These are phyloP conservation scores for Hansenula anomala DNA, from an alignment of 1,139 yeast species.

Conservation along the genomic window DNA sequence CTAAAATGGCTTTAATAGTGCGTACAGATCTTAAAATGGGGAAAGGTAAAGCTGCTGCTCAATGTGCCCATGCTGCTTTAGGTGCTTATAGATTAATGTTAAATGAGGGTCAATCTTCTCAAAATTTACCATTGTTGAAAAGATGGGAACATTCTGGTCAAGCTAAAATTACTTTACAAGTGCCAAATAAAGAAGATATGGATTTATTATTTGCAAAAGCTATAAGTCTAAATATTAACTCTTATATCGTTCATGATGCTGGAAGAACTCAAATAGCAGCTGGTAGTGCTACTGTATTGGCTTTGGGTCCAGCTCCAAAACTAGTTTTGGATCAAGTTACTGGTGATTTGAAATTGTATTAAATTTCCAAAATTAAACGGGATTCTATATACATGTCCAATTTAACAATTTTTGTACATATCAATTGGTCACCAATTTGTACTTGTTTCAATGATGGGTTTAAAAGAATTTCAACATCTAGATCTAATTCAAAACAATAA, in stretches of 20 bases:
- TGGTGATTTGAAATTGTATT: constrained; percentile 71
- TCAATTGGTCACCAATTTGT: constrained; percentile 39
- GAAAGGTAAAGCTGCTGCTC: constrained; percentile 96
- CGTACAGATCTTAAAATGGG: constrained; percentile 90
- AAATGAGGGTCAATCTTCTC: constrained; percentile 47
- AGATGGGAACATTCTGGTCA: constrained; percentile 88
- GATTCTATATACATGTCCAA: constrained; percentile 25
- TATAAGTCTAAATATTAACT: constrained; percentile 70
- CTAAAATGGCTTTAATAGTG: constrained; percentile 82
- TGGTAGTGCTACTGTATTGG: constrained; percentile 92
- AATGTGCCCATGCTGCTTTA: constrained; percentile 95
- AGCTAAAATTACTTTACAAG: constrained; percentile 90
- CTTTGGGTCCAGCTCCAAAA: constrained; percentile 97
- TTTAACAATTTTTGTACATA: constrained; percentile 35
- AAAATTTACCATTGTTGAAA: constrained; percentile 52
- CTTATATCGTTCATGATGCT: constrained; percentile 86
- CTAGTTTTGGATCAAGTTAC: constrained; percentile 75
- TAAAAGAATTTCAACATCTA: constrained; percentile 38
- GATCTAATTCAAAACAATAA: constrained; percentile 41
- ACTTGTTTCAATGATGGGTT: constrained; percentile 2
- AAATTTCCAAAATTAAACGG: not conserved
- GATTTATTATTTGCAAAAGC: constrained; percentile 79
- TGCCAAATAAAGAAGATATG: constrained; percentile 69
- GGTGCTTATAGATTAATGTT: constrained; percentile 76
- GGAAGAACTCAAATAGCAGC: constrained; percentile 96